Evolutionary conservation across 148 eudicot genomes (phyloP), one percentile per base, ranked within the genome.

Genomic region (Persicaria tinctoria): DNA sequence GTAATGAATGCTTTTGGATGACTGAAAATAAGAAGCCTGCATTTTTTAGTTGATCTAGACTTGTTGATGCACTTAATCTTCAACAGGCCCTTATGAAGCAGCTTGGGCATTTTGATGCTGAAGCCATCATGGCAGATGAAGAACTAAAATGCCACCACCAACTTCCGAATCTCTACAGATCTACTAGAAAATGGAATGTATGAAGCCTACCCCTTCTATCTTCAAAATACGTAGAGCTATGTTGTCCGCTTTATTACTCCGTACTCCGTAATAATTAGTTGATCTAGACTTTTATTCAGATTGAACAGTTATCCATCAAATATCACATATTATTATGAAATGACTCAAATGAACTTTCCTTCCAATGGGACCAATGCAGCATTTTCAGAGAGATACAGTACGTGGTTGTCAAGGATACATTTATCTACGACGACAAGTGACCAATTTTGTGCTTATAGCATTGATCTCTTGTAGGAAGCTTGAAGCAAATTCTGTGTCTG

Each of bases 161-260:
- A 66, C 89, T 93, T 56, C 87, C 82, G 59, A 77, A 85, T 77
- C 82, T 93, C 45, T 90, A 90, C 73, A 82, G 66, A 72, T 93
- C 97, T 77, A 93, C 96, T 4, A 85, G 89, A 78, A 85, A 83
- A 32, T 85, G 91, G 73, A 92, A 92, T 93, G 97, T 92, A 84
- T 32, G 38, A 54, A 47, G 20, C 38, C 5, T 5, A 55, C 8
- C 1, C 6, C 20, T 55, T 55, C 0, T 16, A 17, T 55, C 23
- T 55, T 55, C 6, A 55, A 54, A 55, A 4, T 55, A 17, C 17
- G 60, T 55, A 14, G 20, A 1, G 5, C 0, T 55, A n/a, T 55
- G n/a, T 55, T n/a, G 6, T 20, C 23, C n/a, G 1, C 60, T 8
- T 7, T n/a, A 2, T 8, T 50, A 6, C 23, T 20, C 23, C 23